These are phyloP conservation scores for Monascus purpureus DNA, from an alignment of 495 filamentous ascomycete genomes.

Conservation along the genomic window DNA sequence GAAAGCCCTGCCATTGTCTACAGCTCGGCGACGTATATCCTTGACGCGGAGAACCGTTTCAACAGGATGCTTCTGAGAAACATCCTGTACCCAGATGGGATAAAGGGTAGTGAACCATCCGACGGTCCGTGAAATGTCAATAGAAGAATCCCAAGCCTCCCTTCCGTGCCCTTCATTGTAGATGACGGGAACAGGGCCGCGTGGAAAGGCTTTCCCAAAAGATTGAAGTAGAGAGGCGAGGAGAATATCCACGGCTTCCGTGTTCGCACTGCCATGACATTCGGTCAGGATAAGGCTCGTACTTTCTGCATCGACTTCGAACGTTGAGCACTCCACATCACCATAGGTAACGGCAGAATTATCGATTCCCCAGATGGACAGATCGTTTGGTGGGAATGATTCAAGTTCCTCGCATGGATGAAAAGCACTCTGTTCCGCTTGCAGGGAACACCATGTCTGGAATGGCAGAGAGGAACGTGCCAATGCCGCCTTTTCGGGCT, in stretches of 20 bases:
- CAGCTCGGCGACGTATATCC: conserved; percentile 26
- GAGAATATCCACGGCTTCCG: conserved; percentile 40
- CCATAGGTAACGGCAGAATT: conserved; percentile 30
- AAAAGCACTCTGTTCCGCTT: conserved; percentile 36
- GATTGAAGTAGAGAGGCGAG: conserved; percentile 37
- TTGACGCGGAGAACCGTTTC: conserved; percentile 31
- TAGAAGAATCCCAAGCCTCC: conserved; percentile 32
- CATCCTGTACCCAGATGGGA: conserved; percentile 23
- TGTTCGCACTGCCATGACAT: conserved; percentile 32
- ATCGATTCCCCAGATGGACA: conserved; percentile 41
- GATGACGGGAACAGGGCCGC: conserved; percentile 39
- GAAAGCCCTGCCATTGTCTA: conserved; percentile 35
- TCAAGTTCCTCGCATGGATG: conserved; percentile 9
- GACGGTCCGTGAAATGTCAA: conserved; percentile 45
- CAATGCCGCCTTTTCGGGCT: conserved; percentile 17
- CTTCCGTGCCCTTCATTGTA: conserved; percentile 44
- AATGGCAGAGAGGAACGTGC: conserved; percentile 40
- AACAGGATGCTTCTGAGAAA: conserved; percentile 16
- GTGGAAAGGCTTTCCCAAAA: conserved; percentile 33
- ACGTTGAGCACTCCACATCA: conserved; percentile 28
- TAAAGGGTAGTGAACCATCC: conserved; percentile 50
- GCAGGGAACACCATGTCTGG: conserved; percentile 44
- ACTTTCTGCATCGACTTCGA: conserved; percentile 30
- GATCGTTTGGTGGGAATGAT: conserved; percentile 15
- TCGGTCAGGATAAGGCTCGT: conserved; percentile 29